Evolutionary conservation across 345 rosid genomes (phyloP).

Genomic region (Psidium guajava): DNA sequence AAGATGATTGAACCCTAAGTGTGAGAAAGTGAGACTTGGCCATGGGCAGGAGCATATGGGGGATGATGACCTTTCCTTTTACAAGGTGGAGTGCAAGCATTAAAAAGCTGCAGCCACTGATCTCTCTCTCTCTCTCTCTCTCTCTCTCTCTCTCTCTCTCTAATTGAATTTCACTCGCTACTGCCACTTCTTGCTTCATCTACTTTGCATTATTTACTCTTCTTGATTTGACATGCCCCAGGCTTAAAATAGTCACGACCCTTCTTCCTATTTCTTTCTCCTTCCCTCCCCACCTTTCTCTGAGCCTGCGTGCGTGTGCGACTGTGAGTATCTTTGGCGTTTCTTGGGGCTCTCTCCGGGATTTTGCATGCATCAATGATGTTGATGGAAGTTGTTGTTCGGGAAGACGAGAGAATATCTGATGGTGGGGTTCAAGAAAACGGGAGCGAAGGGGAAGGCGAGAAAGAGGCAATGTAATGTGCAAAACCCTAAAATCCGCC

Average conservation of each 20-base stretch:
- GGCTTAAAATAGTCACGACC: not conserved
- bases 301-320: not conserved
- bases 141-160: not conserved
- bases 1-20: not conserved
- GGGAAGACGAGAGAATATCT: not conserved
- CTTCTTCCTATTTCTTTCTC: not conserved
- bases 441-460: not conserved
- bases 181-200: not conserved
- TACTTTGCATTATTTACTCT: not conserved
- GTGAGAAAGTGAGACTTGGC: not conserved
- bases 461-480: not conserved
- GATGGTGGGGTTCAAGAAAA: not conserved
- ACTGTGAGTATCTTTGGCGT: not conserved
- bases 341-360: not conserved
- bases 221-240: not conserved
- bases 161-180: slow-evolving; percentile 3
- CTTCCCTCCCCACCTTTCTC: not conserved
- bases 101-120: slow-evolving; percentile 25
- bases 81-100: slow-evolving; percentile 31
- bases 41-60: not conserved
- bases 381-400: not conserved
- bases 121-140: not conserved
- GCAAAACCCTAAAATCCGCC: not conserved
- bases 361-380: not conserved
- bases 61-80: slow-evolving; percentile 10